A percentile compares a stretch with the other conserved stretches of the same genome.
phyloP scores from a whole-genome alignment of 345 rosid species.

The Heritiera fomes region DNA sequence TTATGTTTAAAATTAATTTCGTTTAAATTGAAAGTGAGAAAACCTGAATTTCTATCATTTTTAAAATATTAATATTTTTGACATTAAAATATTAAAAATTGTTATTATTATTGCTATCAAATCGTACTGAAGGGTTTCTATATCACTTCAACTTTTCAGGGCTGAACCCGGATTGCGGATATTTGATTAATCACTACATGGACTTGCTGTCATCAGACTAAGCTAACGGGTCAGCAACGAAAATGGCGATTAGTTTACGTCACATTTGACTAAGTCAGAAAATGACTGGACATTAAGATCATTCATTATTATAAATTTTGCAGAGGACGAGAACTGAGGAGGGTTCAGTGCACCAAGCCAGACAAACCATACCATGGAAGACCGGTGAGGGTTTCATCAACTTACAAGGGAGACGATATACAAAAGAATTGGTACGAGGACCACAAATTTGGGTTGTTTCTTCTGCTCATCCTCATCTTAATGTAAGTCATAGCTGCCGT shows the following conservation, averaged over 20 bases:
- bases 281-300: neutral
- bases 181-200: neutral
- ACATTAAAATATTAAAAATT: too few relatives aligned
- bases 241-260: neutral
- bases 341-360: neutral
- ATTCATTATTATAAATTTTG: neutral
- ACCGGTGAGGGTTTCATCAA: neutral
- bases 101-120: too few relatives aligned
- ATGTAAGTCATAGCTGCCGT: neutral
- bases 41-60: too few relatives aligned
- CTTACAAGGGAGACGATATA: neutral
- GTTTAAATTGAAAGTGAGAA: too few relatives aligned
- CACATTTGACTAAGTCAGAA: too few relatives aligned
- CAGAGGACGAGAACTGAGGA: neutral
- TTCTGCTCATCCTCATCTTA: neutral
- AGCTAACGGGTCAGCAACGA: neutral
- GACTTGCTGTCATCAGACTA: neutral
- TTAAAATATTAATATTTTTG: too few relatives aligned
- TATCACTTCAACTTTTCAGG: neutral
- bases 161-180: neutral
- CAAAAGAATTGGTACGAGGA: neutral
- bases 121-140: neutral
- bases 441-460: constrained; percentile 1
- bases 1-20: too few relatives aligned
- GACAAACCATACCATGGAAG: neutral